Evolutionary conservation across 2,329 filamentous ascomycete species (phyloP).

Genomic region (Botrytis tulipae): DNA sequence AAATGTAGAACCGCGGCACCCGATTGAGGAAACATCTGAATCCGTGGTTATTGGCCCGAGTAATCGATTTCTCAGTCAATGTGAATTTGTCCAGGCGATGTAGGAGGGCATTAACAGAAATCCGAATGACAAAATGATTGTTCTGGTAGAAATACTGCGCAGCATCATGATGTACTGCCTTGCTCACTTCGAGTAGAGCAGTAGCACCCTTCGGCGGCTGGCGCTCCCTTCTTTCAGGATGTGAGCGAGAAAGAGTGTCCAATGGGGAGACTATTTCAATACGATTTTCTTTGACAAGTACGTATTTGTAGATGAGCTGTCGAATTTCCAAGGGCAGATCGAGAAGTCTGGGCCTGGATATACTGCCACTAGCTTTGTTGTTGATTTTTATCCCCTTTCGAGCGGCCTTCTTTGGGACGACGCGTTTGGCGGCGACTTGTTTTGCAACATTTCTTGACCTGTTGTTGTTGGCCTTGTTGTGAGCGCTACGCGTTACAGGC

Average conservation of each 20-base stretch:
- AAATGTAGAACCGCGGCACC: not conserved
- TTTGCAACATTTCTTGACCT: too few relatives aligned
- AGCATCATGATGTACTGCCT: not conserved
- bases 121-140: not conserved
- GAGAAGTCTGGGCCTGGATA: not conserved
- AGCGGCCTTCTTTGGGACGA: not conserved
- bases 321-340: not conserved
- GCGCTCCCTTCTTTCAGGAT: not conserved
- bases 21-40: not conserved
- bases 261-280: not conserved
- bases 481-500: not conserved
- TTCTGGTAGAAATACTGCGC: not conserved
- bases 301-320: not conserved
- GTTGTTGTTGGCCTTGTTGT: not conserved
- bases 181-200: not conserved
- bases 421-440: not conserved
- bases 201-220: too few relatives aligned
- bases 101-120: not conserved
- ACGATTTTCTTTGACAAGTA: not conserved
- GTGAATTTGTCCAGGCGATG: not conserved
- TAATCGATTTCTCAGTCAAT: not conserved
- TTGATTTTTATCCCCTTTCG: not conserved
- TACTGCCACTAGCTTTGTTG: not conserved
- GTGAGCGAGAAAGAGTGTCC: not conserved
- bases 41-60: not conserved